These are phyloP conservation scores for Cladosporium sphaerospermum DNA, from an alignment of 2,329 filamentous ascomycete species.

Conservation along the genomic window DNA sequence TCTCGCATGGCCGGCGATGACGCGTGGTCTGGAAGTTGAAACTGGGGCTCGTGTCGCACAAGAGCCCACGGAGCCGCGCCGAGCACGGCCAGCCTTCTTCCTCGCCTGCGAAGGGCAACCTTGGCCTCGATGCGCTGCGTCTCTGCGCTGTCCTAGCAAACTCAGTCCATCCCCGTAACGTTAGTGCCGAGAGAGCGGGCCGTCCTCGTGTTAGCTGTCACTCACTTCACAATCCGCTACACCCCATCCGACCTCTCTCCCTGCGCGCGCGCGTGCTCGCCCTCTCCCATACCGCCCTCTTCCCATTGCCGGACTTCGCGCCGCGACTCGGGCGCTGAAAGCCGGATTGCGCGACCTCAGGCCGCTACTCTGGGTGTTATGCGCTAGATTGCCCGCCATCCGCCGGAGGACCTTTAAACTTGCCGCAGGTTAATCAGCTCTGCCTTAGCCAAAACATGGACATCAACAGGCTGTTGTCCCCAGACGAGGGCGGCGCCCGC, in stretches of 20 bases:
- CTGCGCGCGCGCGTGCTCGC: background rate
- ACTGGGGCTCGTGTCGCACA: background rate
- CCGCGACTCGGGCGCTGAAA: background rate
- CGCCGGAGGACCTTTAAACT: background rate
- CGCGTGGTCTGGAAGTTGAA: background rate
- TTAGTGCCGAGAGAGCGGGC: background rate
- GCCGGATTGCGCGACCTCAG: background rate
- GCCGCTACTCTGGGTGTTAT: conserved; percentile 1
- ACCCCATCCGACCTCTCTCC: background rate
- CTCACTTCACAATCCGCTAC: background rate
- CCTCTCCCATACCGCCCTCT: background rate
- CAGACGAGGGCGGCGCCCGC: conserved; percentile 37
- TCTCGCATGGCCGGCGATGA: background rate
- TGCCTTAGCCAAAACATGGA: conserved; percentile 33
- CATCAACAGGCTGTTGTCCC: conserved; percentile 45
- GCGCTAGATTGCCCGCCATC: background rate
- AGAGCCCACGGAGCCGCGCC: background rate
- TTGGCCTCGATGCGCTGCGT: background rate
- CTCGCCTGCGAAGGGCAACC: background rate
- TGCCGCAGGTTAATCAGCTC: background rate
- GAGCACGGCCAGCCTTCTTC: background rate
- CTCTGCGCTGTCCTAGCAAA: background rate
- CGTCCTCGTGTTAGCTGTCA: background rate
- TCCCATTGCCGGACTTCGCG: background rate
- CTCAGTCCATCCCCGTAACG: background rate